phyloP scores from a whole-genome alignment of 2,329 filamentous ascomycete species.

The Phialophora macrospora region DNA sequence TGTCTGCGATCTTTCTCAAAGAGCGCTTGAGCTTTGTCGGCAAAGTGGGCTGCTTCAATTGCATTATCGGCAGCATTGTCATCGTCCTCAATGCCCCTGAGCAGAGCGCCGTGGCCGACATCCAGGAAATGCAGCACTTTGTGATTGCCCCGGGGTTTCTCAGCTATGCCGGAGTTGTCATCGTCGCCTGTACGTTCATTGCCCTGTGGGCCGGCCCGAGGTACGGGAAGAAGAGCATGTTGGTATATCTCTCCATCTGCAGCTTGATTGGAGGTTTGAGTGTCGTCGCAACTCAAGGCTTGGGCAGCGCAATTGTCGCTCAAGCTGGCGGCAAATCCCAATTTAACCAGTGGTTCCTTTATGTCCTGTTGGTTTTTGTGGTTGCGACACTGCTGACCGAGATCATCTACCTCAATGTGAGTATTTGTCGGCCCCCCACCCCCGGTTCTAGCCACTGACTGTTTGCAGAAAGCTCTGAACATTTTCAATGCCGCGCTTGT shows the following conservation, averaged over 20 bases:
- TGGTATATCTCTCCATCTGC: conserved; percentile 96
- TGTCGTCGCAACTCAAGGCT: conserved; percentile 90
- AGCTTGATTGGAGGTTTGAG: conserved; percentile 92
- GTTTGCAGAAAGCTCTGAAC: conserved; percentile 91
- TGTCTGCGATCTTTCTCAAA: conserved; percentile 94
- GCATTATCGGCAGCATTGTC: conserved; percentile 88
- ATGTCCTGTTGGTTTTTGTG: conserved; percentile 89
- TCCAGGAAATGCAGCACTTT: conserved; percentile 89
- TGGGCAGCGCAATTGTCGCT: conserved; percentile 88
- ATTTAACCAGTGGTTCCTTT: conserved; percentile 98
- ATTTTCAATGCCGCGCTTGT: conserved; percentile 96
- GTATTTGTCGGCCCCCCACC: conserved; percentile 49
- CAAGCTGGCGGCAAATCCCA: conserved; percentile 80
- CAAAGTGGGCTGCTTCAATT: conserved; percentile 93
- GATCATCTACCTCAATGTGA: conserved; percentile 93
- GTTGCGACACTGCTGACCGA: conserved; percentile 86
- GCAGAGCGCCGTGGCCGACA: conserved; percentile 81
- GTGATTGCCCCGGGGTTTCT: conserved; percentile 87
- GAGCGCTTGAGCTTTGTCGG: conserved; percentile 94
- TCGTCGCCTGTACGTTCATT: conserved; percentile 72
- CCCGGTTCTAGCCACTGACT: conserved; percentile 27
- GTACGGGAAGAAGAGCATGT: conserved; percentile 96
- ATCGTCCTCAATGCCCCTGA: conserved; percentile 92
- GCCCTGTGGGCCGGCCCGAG: conserved; percentile 82
- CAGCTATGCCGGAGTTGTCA: conserved; percentile 79